Conservation (phyloP, 495 filamentous ascomycete genomes). For the Aspergillus hancockii region DNA sequence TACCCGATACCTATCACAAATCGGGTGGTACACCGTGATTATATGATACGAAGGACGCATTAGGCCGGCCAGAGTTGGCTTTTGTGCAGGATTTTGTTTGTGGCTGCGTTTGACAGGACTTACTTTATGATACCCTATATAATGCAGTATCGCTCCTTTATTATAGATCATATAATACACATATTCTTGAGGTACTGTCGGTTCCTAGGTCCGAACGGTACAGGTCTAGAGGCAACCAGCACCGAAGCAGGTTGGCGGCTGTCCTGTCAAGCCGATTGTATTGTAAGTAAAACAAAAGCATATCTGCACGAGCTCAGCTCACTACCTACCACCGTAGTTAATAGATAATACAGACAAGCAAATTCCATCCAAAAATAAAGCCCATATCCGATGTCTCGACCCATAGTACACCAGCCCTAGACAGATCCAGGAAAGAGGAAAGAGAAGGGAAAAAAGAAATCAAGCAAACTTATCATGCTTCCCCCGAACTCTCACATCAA, state of each 20-base stretch:
- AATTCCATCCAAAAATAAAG: too few relatives aligned
- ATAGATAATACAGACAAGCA: too few relatives aligned
- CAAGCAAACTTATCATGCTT: conserved; percentile 95
- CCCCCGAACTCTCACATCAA: conserved; percentile 88
- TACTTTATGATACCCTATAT: conserved; percentile 12
- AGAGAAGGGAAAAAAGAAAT: conserved; percentile 14
- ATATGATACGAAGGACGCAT: conserved; percentile 27
- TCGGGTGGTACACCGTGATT: conserved; percentile 75
- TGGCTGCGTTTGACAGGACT: neutral
- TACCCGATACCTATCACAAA: conserved; percentile 74
- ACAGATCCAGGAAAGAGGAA: neutral
- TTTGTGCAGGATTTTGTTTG: neutral
- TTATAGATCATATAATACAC: conserved; percentile 5
- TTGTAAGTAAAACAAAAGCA: neutral
- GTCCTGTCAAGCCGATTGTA: too few relatives aligned
- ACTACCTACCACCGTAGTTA: too few relatives aligned
- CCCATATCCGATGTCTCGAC: too few relatives aligned
- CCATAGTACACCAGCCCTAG: too few relatives aligned
- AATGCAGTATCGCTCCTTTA: neutral
- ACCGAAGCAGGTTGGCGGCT: too few relatives aligned
- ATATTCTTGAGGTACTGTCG: neutral
- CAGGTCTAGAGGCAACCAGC: too few relatives aligned
- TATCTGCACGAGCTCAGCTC: too few relatives aligned
- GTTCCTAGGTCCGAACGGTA: neutral
- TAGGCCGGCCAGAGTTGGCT: neutral